Conservation (phyloP, 2,329 filamentous ascomycete species). For the Davidsoniella australis region DNA sequence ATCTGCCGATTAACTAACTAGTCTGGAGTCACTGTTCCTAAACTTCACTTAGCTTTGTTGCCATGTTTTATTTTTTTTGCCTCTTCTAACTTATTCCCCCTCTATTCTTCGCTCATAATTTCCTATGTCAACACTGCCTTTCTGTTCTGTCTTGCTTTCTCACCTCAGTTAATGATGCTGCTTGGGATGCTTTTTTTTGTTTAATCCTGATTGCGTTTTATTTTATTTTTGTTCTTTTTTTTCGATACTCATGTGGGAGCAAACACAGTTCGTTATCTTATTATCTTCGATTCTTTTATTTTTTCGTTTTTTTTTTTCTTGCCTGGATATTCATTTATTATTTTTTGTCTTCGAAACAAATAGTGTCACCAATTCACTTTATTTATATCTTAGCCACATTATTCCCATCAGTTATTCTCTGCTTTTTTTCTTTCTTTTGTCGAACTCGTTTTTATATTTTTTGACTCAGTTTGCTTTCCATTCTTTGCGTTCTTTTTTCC, state of each 20-base stretch:
- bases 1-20: not conserved
- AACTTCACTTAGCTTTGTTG: not conserved
- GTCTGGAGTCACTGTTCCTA: too few species aligned
- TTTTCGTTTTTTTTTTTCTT: not conserved
- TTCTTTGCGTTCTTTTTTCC: not conserved
- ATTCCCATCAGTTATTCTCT: constrained; percentile 2
- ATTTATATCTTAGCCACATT: not conserved
- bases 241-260: too few species aligned
- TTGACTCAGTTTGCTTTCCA: constrained; percentile 2
- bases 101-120: not conserved
- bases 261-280: not conserved
- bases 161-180: too few species aligned
- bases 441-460: constrained; percentile 3
- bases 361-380: not conserved
- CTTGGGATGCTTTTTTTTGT: not conserved
- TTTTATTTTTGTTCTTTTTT: not conserved
- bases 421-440: not conserved
- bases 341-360: not conserved
- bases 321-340: not conserved
- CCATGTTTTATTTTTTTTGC: constrained; percentile 8
- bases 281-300: constrained; percentile 1
- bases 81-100: not conserved
- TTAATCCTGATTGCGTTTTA: not conserved
- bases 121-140: not conserved
- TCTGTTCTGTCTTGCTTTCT: constrained; percentile 12